Conservation (phyloP, 768 basidiomycete genomes). For the Boletus rufocinnamomeus region DNA sequence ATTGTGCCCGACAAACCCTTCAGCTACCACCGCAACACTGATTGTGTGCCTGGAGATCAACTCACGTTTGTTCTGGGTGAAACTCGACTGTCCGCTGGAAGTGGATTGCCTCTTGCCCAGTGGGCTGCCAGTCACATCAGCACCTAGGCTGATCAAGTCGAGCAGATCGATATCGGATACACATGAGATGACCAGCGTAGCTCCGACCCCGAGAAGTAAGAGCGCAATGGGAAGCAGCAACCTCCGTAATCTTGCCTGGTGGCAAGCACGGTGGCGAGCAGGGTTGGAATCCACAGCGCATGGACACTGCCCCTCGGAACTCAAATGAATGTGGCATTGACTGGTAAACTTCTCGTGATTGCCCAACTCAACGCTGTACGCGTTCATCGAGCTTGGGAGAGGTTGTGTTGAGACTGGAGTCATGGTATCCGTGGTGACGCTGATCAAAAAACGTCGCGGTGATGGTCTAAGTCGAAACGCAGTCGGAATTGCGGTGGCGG, state of each 20-base stretch:
- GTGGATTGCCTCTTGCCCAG: conserved; percentile 31
- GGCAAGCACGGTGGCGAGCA: conserved; percentile 34
- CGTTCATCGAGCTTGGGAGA: conserved; percentile 25
- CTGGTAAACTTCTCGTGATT: conserved; percentile 20
- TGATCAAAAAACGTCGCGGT: conserved; percentile 12
- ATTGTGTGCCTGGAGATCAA: conserved; percentile 3
- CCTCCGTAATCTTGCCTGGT: conserved; percentile 33
- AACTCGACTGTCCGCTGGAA: conserved; percentile 28
- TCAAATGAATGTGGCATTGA: conserved; percentile 29
- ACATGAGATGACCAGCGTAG: conserved; percentile 37
- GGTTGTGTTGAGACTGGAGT: conserved; percentile 32
- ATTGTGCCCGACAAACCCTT: background rate
- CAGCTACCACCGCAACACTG: background rate
- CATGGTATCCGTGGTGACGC: conserved; percentile 26
- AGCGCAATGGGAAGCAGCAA: conserved; percentile 40
- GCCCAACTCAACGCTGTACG: conserved; percentile 8
- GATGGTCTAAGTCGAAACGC: background rate
- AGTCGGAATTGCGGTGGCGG: background rate
- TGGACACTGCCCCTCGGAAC: conserved; percentile 20
- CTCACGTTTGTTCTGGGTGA: conserved; percentile 47
- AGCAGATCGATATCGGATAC: conserved; percentile 27
- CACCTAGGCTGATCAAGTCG: conserved; percentile 26
- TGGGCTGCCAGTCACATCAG: conserved; percentile 33
- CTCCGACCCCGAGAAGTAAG: conserved; percentile 34
- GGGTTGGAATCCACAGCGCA: conserved; percentile 24